Base-by-base conservation (phyloP, 2,329 filamentous ascomycete genomes). In the Beauveria sp. region DNA sequence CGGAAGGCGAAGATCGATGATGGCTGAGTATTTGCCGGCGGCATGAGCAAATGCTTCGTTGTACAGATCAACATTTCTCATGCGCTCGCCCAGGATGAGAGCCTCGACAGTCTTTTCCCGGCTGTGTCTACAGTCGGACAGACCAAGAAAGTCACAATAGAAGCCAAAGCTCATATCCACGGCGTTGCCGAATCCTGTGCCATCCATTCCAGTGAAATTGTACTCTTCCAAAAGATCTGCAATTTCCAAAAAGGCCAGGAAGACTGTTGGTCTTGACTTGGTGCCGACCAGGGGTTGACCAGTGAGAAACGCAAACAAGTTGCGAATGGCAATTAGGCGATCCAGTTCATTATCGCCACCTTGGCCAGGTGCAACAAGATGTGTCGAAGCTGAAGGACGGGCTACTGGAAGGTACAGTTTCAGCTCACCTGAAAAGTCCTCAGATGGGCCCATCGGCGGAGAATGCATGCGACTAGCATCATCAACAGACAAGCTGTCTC, bases 41-140 rank as follows among this genome's bases (percentile, higher is more conserved):
- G 88, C 91, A 72, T 98, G 95, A 5, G 92, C 86, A 69, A 97
- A 98, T 0, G 91, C 91, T 73, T 97, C 92, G 62, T 90, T 91
- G 75, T 96, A 98, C 2, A 99, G 81, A 8, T 87, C 82, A 68
- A 88, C 84, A 53, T 85, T 96, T 62, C 87, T 87, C 86, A 98
- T 90, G 43, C 85, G 84, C 75, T 99, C 93, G 61, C 90, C 93
- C 12, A 99, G 79, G n/a, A 98, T 82, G 52, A 98, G 81, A 0
- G 88, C 90, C 74, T 98, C 91, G 26, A 98, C 80, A 0, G 90
- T 96, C 79, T 95, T 96, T 70, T 96, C 91, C 28, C 88, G 84
- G 71, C 90, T 96, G 63, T 84, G 78, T 60, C 92, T 82, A 52
- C 96, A 88, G 73, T 98, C 93, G 3, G 85, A 88, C 38, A 98